A percentile compares a stretch with the other conserved stretches of the same genome.
Conservation (phyloP, 192 early-diverging fungal genomes). For the Coemansia sp. region DNA sequence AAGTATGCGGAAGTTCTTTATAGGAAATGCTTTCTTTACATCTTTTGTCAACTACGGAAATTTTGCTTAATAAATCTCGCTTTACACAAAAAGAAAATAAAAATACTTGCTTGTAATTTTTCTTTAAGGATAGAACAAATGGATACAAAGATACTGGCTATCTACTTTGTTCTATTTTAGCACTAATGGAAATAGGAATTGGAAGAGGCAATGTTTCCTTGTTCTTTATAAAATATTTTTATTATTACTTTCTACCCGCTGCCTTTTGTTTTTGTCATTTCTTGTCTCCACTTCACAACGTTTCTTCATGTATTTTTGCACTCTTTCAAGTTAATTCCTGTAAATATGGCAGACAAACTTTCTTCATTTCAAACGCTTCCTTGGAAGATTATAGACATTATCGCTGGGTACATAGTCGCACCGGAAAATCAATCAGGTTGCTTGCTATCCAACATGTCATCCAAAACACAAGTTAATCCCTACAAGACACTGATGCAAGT, state of each 20-base stretch:
- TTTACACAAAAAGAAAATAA: background rate
- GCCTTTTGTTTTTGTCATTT: background rate
- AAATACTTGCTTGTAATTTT: too few relatives aligned
- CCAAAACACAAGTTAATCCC: background rate
- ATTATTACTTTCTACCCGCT: background rate
- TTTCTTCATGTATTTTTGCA: constrained; percentile 4
- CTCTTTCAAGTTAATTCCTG: background rate
- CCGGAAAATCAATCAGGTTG: background rate
- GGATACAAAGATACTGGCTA: too few relatives aligned
- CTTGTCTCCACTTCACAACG: background rate
- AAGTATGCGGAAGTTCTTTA: too few relatives aligned
- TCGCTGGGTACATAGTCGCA: background rate
- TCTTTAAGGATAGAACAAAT: too few relatives aligned
- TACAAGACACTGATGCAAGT: constrained; percentile 1
- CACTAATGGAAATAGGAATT: too few relatives aligned
- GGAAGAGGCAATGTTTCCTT: too few relatives aligned
- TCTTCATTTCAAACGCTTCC: constrained; percentile 10
- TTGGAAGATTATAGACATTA: constrained; percentile 19
- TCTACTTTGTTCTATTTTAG: too few relatives aligned
- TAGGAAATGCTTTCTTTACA: too few relatives aligned
- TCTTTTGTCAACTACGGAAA: too few relatives aligned
- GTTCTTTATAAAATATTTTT: background rate
- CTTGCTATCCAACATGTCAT: background rate
- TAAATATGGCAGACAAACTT: background rate
- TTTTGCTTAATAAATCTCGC: background rate